Evolutionary conservation across 345 rosid genomes (phyloP).

Genomic region (Crucihimalaya himalaica): DNA sequence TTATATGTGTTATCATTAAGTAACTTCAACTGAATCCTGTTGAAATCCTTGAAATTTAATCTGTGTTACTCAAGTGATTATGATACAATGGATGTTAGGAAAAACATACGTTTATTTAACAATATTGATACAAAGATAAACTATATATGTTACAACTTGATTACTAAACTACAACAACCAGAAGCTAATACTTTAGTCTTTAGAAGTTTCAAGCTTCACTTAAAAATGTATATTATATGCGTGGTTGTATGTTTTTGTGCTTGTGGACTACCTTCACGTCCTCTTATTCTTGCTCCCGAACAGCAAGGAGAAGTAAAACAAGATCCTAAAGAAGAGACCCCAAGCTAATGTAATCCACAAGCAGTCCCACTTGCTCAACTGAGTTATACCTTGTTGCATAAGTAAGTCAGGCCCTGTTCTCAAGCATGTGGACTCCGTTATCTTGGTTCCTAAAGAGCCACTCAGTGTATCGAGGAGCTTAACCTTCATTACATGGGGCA

Average conservation of each 20-base stretch:
- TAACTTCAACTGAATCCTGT: neutral
- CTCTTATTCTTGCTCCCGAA: constrained; percentile 49
- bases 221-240: neutral
- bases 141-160: neutral
- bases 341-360: constrained; percentile 47
- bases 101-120: neutral
- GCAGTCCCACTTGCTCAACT: constrained; percentile 44
- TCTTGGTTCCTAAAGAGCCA: constrained; percentile 33
- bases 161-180: neutral
- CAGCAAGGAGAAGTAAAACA: constrained; percentile 45
- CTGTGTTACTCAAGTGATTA: neutral
- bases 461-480: constrained; percentile 42
- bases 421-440: constrained; percentile 45
- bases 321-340: constrained; percentile 44
- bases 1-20: neutral
- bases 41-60: neutral
- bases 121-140: neutral
- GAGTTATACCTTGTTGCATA: constrained; percentile 42
- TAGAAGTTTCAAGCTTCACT: constrained; percentile 3
- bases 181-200: neutral
- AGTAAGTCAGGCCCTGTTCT: constrained; percentile 41
- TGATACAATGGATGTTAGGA: neutral
- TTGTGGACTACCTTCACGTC: constrained; percentile 39
- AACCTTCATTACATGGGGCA: constrained; percentile 28
- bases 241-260: neutral